Evolutionary conservation across 352 stramenopile species (phyloP), one percentile per base, ranked within the genome.

Genomic region (Globisporangium abappressorium): DNA sequence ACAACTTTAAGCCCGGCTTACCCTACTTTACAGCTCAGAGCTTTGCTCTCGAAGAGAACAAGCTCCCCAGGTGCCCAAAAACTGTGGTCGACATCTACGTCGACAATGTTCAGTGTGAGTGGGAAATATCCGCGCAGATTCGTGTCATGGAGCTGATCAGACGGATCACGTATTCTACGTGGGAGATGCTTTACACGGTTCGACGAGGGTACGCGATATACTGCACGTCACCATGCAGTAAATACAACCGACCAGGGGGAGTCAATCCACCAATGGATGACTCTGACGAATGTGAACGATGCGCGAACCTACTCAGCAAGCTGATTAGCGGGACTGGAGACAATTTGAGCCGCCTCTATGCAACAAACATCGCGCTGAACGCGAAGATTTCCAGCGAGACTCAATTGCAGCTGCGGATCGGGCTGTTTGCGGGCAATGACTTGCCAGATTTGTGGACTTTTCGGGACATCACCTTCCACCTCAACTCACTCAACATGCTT

Each of bases 151-250:
- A 92, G 26, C 69, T 93, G 18, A 74, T 93, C 24, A 74, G 85
- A 57, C 67, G 73, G 61, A 86, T 93, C 30, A 93, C 85, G 0
- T 89, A 81, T 62, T 81, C 87, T 2, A 68, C 72, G 3, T 95
- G 87, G 83, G 80, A 93, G 55, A 92, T 95, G 87, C 80, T 95
- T 9, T 95, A 91, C 72, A 70, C 70, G 2, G 75, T 84, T 62
- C 84, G 85, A 41, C 79, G 77, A 54, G 57, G 78, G 11, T 93
- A 93, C 60, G 85, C 77, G 14, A 49, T 67, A 26, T 56, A 82
- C 55, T 91, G 84, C 36, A 90, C 85, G 3, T 36, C 73, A 4
- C 22, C 47, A 8, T 67, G 77, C 46, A 93, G 85, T 59, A 71
- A 78, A 22, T 93, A 89, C 68, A 92, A 92, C 58, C 85, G 81